Evolutionary conservation across 495 filamentous ascomycete species (phyloP).

Genomic region (Melanomma pulvis-pyrius): DNA sequence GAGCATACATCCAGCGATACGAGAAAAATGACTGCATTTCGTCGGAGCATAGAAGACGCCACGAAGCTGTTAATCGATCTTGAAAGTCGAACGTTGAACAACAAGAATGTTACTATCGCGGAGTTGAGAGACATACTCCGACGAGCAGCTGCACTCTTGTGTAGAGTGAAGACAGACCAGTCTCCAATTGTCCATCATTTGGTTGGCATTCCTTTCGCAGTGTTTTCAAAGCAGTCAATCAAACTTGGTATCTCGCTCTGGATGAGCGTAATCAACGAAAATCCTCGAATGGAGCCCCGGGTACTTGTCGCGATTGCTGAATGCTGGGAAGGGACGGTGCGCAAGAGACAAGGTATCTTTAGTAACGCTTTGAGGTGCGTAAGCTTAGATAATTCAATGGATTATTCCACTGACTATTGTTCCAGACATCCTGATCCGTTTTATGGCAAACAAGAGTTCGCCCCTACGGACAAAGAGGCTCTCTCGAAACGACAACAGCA

Average conservation of each 20-base stretch:
- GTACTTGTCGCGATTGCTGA: conserved; percentile 81
- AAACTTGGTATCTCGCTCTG: conserved; percentile 94
- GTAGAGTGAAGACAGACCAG: conserved; percentile 69
- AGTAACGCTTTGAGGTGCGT: conserved; percentile 67
- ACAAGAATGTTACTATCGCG: conserved; percentile 66
- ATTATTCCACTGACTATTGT: conserved; percentile 36
- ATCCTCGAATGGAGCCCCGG: conserved; percentile 80
- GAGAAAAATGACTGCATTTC: conserved; percentile 18
- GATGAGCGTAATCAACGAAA: conserved; percentile 96
- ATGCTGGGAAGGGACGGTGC: conserved; percentile 81
- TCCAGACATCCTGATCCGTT: conserved; percentile 81
- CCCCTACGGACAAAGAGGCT: conserved; percentile 81
- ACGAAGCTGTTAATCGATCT: conserved; percentile 63
- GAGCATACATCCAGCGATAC: conserved; percentile 41
- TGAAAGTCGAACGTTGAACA: conserved; percentile 65
- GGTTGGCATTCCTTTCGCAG: conserved; percentile 84
- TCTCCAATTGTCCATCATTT: conserved; percentile 79
- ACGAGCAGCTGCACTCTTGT: conserved; percentile 81
- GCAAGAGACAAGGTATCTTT: conserved; percentile 78
- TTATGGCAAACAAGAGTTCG: conserved; percentile 86
- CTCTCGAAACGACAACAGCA: conserved; percentile 73
- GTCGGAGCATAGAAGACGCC: conserved; percentile 57
- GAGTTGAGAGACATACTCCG: conserved; percentile 80
- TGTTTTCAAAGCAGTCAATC: conserved; percentile 93
- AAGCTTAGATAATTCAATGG: conserved; percentile 8